Evolutionary conservation across 257 asterid genomes (phyloP), one percentile per base, ranked within the genome.

Genomic region (Misopates orontium): DNA sequence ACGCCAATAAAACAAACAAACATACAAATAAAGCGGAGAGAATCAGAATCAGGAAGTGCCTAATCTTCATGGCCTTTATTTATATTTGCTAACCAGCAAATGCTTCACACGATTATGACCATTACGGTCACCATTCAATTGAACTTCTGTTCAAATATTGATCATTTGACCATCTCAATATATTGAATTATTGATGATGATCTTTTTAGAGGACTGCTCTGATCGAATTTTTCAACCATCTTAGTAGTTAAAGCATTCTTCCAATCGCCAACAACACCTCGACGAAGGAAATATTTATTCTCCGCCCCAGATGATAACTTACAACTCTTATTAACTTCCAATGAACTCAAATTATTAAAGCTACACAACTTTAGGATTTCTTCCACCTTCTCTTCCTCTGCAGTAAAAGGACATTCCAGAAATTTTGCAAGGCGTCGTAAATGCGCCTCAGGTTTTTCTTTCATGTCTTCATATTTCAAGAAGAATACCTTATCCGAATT

Each of bases 181-280:
- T n/a, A n/a, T n/a, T n/a, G n/a, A n/a, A n/a, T n/a, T n/a, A n/a
- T n/a, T n/a, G n/a, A n/a, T n/a, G n/a, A n/a, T n/a, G n/a, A n/a
- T n/a, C n/a, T n/a, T n/a, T n/a, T n/a, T n/a, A n/a, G n/a, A n/a
- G n/a, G n/a, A n/a, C n/a, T n/a, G n/a, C n/a, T 78, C 19, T 69
- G 60, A 66, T 83, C 86, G 40, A 83, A 10, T 36, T 32, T 79
- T 8, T 77, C 74, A 2, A 5, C 81, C 89, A 76, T 80, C 31
- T 75, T 68, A 4, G 1, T 24, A 0, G 41, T 39, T 60, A 83
- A 47, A 62, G 57, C 67, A 53, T 78, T 80, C 79, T 44, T 69
- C 86, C 89, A 83, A 57, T 83, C 89, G 18, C 86, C 84, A 19
- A 80, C 77, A 4, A 44, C 65, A 3, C 84, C 89, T 3, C 71